A percentile compares a stretch with the other conserved stretches of the same genome.
Conservation (phyloP, 257 asterid genomes). For the Echium plantagineum region DNA sequence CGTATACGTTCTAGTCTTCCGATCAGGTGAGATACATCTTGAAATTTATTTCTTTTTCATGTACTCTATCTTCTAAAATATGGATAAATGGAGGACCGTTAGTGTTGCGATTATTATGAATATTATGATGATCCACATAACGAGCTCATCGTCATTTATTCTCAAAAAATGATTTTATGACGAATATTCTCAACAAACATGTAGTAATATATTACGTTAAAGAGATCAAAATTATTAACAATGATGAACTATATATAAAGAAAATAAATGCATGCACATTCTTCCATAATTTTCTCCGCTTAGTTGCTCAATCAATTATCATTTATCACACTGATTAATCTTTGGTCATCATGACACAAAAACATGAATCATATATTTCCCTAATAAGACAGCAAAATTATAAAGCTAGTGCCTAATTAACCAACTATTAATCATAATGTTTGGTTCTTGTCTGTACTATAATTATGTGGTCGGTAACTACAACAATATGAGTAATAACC, state of each 20-base stretch:
- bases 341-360: not conserved
- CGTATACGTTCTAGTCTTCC: no score
- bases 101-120: no score
- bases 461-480: not conserved
- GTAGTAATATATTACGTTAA: no score
- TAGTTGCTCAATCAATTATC: not conserved
- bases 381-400: not conserved
- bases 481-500: not conserved
- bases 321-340: not conserved
- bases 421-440: not conserved
- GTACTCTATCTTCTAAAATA: no score
- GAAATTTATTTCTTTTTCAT: no score
- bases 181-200: no score
- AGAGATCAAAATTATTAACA: not conserved
- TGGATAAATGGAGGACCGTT: no score
- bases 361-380: not conserved
- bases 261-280: no score
- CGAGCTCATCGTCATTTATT: no score
- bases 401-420: not conserved
- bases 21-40: no score
- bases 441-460: not conserved
- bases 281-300: not conserved
- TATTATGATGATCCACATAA: no score
- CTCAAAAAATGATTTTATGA: no score
- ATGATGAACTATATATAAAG: not conserved